Evolutionary conservation across 129 eudicot genomes (phyloP).

Genomic region (Ambrosia artemisiifolia): DNA sequence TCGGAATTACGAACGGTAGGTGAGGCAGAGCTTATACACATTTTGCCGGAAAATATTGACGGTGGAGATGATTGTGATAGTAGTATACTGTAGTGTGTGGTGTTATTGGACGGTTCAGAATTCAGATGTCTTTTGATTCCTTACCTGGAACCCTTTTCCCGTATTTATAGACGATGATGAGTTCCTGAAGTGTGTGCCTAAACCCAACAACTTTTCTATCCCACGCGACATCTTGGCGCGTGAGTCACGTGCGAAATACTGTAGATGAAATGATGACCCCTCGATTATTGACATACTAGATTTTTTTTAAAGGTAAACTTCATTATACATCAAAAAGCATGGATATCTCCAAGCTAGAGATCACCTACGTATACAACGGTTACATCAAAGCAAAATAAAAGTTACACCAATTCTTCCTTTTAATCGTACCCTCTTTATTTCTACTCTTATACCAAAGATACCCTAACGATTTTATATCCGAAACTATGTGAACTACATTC

Average conservation of each 20-base stretch:
- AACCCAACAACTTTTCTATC: not conserved
- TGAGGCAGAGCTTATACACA: slow-evolving; percentile 17
- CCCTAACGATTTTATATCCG: no score
- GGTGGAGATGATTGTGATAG: not conserved
- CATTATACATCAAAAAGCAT: no score
- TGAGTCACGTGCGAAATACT: not conserved
- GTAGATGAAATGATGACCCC: not conserved
- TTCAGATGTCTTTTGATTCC: not conserved
- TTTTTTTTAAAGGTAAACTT: no score
- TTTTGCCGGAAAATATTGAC: not conserved
- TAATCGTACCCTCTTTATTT: no score
- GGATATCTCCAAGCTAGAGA: no score
- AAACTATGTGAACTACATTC: no score
- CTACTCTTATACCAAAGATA: no score
- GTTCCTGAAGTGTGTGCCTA: not conserved
- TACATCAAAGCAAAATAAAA: no score
- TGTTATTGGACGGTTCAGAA: not conserved
- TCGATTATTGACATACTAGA: not conserved
- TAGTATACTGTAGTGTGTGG: not conserved
- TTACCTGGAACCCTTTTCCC: not conserved
- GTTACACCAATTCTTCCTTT: no score
- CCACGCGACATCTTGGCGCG: slow-evolving; percentile 5
- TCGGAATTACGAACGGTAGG: slow-evolving; percentile 21
- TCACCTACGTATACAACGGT: no score
- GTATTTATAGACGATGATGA: slow-evolving; percentile 32